phyloP scores from a whole-genome alignment of 2,329 filamentous ascomycete genomes.

The Polychaeton citri region DNA sequence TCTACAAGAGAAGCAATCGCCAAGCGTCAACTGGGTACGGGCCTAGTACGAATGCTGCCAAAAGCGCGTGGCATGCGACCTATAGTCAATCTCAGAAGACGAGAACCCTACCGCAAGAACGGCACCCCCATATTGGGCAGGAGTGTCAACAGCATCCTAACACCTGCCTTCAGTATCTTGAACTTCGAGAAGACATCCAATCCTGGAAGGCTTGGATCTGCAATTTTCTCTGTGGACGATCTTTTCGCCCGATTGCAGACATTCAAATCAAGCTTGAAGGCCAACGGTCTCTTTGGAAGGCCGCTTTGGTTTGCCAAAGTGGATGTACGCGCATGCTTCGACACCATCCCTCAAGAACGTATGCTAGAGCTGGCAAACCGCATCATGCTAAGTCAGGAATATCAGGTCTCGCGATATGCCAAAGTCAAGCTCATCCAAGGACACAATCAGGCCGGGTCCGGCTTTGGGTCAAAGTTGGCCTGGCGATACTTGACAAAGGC shows the following conservation, averaged over 20 bases:
- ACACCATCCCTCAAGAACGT: slow-evolving; percentile 76
- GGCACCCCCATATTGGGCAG: slow-evolving; percentile 43
- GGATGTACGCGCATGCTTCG: slow-evolving; percentile 85
- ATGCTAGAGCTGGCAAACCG: slow-evolving; percentile 53
- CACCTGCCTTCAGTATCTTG: slow-evolving; percentile 62
- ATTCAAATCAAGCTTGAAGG: slow-evolving; percentile 46
- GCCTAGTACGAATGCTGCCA: slow-evolving; percentile 67
- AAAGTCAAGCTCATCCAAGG: slow-evolving; percentile 46
- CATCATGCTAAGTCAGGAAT: slow-evolving; percentile 45
- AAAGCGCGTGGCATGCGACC: slow-evolving; percentile 65
- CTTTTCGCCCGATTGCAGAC: slow-evolving; percentile 59
- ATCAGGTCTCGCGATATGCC: slow-evolving; percentile 60
- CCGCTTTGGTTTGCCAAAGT: slow-evolving; percentile 79
- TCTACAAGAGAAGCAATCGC: slow-evolving; percentile 44
- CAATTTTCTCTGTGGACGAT: slow-evolving; percentile 69
- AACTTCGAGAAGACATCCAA: slow-evolving; percentile 54
- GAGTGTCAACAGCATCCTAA: slow-evolving; percentile 58
- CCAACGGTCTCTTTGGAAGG: slow-evolving; percentile 19
- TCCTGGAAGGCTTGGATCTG: slow-evolving; percentile 55
- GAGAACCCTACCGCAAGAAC: slow-evolving; percentile 39
- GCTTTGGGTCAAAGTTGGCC: slow-evolving; percentile 20
- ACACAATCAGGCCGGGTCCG: slow-evolving; percentile 19
- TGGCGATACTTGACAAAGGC: slow-evolving; percentile 31
- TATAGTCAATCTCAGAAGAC: slow-evolving; percentile 72
- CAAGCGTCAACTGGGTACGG: slow-evolving; percentile 57